phyloP scores from a whole-genome alignment of 1,284 basidiomycete genomes.

The Athelia sp. region DNA sequence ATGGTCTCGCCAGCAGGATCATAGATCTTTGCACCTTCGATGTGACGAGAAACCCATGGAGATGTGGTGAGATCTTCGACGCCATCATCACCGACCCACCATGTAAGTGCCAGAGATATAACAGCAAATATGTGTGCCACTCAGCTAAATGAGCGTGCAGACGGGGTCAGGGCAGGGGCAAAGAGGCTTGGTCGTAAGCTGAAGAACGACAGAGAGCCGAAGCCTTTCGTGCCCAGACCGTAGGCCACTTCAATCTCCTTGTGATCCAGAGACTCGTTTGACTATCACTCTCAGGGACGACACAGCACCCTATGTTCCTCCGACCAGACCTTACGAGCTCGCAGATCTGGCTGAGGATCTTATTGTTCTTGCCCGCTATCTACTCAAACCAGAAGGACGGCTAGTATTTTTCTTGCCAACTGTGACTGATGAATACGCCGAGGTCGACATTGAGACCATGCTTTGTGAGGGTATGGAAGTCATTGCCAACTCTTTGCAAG shows the following conservation, averaged over 20 bases:
- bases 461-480: slow-evolving; percentile 85
- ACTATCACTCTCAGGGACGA: slow-evolving; percentile 35
- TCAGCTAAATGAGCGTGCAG: slow-evolving; percentile 32
- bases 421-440: slow-evolving; percentile 85
- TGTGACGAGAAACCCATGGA: slow-evolving; percentile 84
- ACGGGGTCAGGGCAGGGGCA: slow-evolving; percentile 95
- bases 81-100: slow-evolving; percentile 94
- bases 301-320: slow-evolving; percentile 70
- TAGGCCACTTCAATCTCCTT: slow-evolving; percentile 27
- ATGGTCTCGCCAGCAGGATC: slow-evolving; percentile 73
- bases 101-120: slow-evolving; percentile 46
- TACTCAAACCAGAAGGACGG: slow-evolving; percentile 83
- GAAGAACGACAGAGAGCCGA: slow-evolving; percentile 37
- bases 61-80: slow-evolving; percentile 87
- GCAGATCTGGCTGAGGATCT: slow-evolving; percentile 81
- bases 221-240: slow-evolving; percentile 31
- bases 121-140: neutral
- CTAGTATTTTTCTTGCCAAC: slow-evolving; percentile 96
- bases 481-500: slow-evolving; percentile 87
- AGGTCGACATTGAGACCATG: slow-evolving; percentile 73
- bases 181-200: slow-evolving; percentile 82
- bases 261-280: neutral
- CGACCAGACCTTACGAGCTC: slow-evolving; percentile 91
- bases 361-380: slow-evolving; percentile 76
- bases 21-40: slow-evolving; percentile 90